phyloP scores from a whole-genome alignment of 345 rosid genomes.

The Linum lewisii region DNA sequence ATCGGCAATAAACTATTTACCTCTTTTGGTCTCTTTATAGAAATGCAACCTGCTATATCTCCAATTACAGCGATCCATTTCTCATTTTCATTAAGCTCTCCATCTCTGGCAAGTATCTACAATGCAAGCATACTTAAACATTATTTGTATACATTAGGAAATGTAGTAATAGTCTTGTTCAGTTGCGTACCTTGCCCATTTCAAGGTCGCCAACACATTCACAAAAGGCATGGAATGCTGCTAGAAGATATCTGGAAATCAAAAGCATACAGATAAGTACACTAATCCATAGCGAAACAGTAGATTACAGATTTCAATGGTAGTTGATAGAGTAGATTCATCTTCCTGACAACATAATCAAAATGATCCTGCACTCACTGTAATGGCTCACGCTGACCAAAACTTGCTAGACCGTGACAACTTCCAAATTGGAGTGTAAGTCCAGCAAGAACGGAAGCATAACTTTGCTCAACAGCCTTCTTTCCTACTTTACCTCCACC shows the following conservation, averaged over 20 bases:
- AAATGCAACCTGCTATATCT: conserved; percentile 70
- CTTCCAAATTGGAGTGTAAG: conserved; percentile 88
- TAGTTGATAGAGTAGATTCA: neutral
- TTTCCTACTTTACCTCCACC: conserved; percentile 97
- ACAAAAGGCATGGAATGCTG: conserved; percentile 91
- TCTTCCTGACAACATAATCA: conserved; percentile 1
- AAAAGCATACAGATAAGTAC: conserved; percentile 3
- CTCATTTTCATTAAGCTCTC: conserved; percentile 79
- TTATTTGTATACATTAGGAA: conserved; percentile 2
- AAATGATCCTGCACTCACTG: conserved; percentile 32
- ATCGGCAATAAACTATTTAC: conserved; percentile 22
- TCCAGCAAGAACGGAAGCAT: conserved; percentile 76
- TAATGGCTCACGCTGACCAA: conserved; percentile 80
- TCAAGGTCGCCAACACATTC: conserved; percentile 98
- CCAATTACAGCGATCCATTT: conserved; percentile 93
- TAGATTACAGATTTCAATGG: neutral
- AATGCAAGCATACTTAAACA: conserved; percentile 4
- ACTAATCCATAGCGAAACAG: neutral
- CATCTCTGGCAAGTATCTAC: conserved; percentile 83
- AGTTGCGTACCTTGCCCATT: conserved; percentile 81
- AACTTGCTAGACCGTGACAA: conserved; percentile 74
- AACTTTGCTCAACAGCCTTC: conserved; percentile 82
- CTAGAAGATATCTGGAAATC: conserved; percentile 65
- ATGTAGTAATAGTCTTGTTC: neutral
- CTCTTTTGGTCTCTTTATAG: conserved; percentile 98